A percentile compares a stretch with the other conserved stretches of the same genome.
Evolutionary conservation across 78 protist species (phyloP).

Genomic region (Protostelium mycophagum): DNA sequence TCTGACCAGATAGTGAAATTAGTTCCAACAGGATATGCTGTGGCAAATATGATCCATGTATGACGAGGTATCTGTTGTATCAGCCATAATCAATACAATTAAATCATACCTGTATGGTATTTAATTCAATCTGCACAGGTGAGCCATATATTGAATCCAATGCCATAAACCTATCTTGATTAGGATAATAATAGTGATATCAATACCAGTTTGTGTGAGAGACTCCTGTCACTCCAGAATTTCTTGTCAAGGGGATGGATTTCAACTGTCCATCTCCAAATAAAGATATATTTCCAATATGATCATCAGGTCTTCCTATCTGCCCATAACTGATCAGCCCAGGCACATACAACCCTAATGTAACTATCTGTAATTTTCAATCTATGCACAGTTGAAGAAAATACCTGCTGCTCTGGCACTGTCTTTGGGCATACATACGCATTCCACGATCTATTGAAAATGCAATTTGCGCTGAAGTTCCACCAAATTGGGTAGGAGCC

Average conservation of each 20-base stretch:
- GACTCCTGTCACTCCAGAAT: neutral
- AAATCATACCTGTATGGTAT: neutral
- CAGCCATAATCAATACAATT: neutral
- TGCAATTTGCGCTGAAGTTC: constrained; percentile 23
- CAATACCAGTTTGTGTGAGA: neutral
- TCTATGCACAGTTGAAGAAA: neutral
- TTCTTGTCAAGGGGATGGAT: neutral
- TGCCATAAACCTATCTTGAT: neutral
- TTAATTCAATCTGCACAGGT: neutral
- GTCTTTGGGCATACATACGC: constrained; percentile 14
- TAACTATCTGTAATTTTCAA: constrained; percentile 2
- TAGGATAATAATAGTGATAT: neutral
- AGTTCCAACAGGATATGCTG: neutral
- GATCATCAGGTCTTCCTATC: neutral
- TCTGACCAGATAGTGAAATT: neutral
- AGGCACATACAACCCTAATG: constrained; percentile 10
- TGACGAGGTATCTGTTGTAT: neutral
- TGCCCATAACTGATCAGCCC: constrained; percentile 18
- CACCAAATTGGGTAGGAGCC: constrained; percentile 46
- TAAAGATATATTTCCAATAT: constrained; percentile 18
- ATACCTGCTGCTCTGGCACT: neutral
- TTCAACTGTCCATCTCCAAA: constrained; percentile 31
- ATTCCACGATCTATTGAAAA: constrained; percentile 6
- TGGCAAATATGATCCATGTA: neutral
- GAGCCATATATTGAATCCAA: neutral